Conservation (phyloP, 1,139 yeast species). For the Zygotorulaspora mrakii region DNA sequence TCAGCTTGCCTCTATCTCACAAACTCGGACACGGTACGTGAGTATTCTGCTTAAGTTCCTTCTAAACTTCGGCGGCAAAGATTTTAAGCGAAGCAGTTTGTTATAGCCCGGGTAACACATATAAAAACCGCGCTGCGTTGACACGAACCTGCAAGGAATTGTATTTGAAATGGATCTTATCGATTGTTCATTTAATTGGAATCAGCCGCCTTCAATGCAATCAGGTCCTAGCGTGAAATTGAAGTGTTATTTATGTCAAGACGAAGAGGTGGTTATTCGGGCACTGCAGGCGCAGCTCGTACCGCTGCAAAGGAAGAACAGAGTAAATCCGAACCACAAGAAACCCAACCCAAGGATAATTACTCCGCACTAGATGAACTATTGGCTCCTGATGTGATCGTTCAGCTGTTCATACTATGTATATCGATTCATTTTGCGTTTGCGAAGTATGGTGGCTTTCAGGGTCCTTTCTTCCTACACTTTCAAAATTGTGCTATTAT, state of each 20-base stretch:
- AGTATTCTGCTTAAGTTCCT: too few relatives aligned
- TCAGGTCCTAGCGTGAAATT: too few relatives aligned
- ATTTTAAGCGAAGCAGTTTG: too few relatives aligned
- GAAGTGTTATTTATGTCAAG: constrained; percentile 3
- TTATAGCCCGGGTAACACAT: too few relatives aligned
- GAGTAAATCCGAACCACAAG: neutral
- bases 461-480: constrained; percentile 7
- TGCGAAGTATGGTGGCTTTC: constrained; percentile 9
- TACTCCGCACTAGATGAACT: constrained; percentile 7
- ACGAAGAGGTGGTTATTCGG: neutral
- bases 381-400: constrained; percentile 15
- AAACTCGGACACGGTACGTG: too few relatives aligned
- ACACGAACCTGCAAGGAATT: too few relatives aligned
- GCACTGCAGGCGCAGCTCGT: constrained; percentile 1
- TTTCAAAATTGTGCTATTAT: constrained; percentile 13
- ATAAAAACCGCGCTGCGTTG: too few relatives aligned
- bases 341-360: neutral
- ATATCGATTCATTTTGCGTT: constrained; percentile 17
- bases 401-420: constrained; percentile 20
- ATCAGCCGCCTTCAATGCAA: too few relatives aligned
- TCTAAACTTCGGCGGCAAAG: too few relatives aligned
- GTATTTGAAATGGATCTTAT: too few relatives aligned
- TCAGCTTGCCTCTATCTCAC: too few relatives aligned
- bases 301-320: neutral
- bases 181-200: too few relatives aligned